Base-by-base conservation (phyloP, 768 basidiomycete species). In the Xerocomellus amylosporus region DNA sequence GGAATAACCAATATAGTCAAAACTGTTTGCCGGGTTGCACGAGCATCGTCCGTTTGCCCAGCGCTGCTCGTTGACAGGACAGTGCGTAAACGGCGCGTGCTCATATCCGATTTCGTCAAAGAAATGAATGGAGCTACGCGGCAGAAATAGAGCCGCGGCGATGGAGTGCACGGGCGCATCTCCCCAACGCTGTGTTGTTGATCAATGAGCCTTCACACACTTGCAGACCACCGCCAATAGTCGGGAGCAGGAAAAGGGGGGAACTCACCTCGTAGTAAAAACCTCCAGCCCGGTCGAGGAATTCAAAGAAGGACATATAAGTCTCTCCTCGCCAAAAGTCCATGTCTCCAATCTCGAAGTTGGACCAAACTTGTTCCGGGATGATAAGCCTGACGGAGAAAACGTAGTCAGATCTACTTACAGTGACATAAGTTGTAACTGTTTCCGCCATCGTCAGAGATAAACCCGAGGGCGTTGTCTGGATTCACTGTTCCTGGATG, bases 131-230 rank as follows among this genome's bases (percentile, higher is more conserved):
- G 94, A 87, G 12, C 87, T 87, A 63, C 92, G 93, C 63, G 80
- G 84, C 0, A 92, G 85, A 65, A 98, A 91, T 10, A 99, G 75
- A 1, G 95, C 84, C 0, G 91, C 96, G 43, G 90, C 97, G 54
- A 98, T 94, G 49, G 87, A 90, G 67, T 94, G 91, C 8, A 93
- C 88, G 3, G 84, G 85, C 17, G 96, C 96, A 74, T 98, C 96
- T 46, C 96, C 96, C 93, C 93, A 94, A 31, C 92, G 85, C 83
- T 91, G 58, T 26, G 26, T 42, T 13, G 24, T 42, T 13, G 24
- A 55, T 28, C 37, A 15, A 45, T 57, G 2, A 51, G 43, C n/a
- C 4, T 45, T 52, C 50, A 10, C 41, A 24, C 17, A 14, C 30
- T 37, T 26, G 28, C 10, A 15, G 15, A 45, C n/a, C 15, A 36